Evolutionary conservation across 225 moss, liverwort and hornwort species (phyloP).

Genomic region (Takakia lepidozioides): DNA sequence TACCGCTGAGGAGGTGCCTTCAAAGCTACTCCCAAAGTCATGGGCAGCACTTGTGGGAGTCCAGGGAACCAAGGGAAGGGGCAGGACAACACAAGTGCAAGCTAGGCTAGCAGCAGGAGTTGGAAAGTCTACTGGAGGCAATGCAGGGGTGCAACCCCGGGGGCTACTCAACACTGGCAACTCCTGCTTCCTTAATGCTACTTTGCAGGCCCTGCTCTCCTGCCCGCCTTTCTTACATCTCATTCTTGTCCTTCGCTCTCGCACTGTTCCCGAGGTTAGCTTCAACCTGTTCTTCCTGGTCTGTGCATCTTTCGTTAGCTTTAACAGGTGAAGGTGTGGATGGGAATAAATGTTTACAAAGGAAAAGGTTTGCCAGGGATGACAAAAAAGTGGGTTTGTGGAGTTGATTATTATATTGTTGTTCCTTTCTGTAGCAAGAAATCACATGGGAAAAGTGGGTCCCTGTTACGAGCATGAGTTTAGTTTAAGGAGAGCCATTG

Average conservation of each 20-base stretch:
- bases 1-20: slow-evolving; percentile 14
- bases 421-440: no score
- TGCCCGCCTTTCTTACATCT: slow-evolving; percentile 82
- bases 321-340: no score
- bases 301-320: not conserved
- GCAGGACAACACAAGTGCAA: slow-evolving; percentile 9
- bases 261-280: slow-evolving; percentile 61
- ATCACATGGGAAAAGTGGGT: no score
- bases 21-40: slow-evolving; percentile 60
- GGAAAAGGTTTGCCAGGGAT: no score
- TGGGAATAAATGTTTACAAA: no score
- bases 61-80: slow-evolving; percentile 26
- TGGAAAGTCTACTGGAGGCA: slow-evolving; percentile 15
- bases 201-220: slow-evolving; percentile 88
- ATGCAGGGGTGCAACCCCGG: slow-evolving; percentile 59
- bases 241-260: slow-evolving; percentile 65
- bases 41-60: slow-evolving; percentile 88
- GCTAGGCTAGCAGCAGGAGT: slow-evolving; percentile 1
- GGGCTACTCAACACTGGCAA: slow-evolving; percentile 93
- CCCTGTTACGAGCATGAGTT: no score
- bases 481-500: no score
- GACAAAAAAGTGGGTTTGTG: no score
- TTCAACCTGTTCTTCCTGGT: not conserved
- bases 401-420: no score
- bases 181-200: slow-evolving; percentile 91